A percentile compares a stretch with the other conserved stretches of the same genome.
These are phyloP conservation scores for Micromonas commoda DNA, from an alignment of 139 green algal species.

Conservation along the genomic window DNA sequence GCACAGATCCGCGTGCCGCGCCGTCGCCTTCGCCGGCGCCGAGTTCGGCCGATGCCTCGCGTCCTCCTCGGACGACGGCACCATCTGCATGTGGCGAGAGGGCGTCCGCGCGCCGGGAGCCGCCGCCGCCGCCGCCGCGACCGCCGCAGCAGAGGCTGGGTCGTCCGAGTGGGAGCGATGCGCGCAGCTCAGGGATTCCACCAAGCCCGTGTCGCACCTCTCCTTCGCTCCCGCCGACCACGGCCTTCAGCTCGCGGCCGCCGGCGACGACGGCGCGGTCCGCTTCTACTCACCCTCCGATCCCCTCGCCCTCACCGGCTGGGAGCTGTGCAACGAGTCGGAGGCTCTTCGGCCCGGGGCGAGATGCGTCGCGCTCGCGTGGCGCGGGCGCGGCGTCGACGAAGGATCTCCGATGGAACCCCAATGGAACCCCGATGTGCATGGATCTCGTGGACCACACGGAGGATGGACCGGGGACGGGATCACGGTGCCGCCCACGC, in stretches of 20 bases:
- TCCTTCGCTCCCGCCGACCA: neutral
- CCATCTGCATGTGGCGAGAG: neutral
- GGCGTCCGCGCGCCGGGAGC: neutral
- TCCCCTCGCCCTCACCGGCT: neutral
- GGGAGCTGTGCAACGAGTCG: neutral
- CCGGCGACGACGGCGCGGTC: neutral
- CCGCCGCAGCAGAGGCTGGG: neutral
- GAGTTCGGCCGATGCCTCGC: neutral
- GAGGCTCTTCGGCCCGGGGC: neutral
- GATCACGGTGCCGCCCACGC: neutral
- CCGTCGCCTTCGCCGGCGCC: neutral
- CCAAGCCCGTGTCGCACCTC: neutral
- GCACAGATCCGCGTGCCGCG: slow-evolving; percentile 1
- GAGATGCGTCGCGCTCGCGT: slow-evolving; percentile 21
- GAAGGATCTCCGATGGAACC: too few species aligned
- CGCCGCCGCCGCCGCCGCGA: neutral
- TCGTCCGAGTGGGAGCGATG: neutral
- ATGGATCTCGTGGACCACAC: too few species aligned
- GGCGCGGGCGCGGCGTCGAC: neutral
- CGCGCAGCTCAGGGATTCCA: neutral
- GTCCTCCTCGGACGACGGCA: neutral
- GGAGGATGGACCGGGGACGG: neutral
- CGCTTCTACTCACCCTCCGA: neutral
- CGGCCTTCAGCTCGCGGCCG: neutral
- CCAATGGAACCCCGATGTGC: too few species aligned